Evolutionary conservation across 2,329 filamentous ascomycete genomes (phyloP), one percentile per base, ranked within the genome.

Genomic region (Talaromyces sp.): DNA sequence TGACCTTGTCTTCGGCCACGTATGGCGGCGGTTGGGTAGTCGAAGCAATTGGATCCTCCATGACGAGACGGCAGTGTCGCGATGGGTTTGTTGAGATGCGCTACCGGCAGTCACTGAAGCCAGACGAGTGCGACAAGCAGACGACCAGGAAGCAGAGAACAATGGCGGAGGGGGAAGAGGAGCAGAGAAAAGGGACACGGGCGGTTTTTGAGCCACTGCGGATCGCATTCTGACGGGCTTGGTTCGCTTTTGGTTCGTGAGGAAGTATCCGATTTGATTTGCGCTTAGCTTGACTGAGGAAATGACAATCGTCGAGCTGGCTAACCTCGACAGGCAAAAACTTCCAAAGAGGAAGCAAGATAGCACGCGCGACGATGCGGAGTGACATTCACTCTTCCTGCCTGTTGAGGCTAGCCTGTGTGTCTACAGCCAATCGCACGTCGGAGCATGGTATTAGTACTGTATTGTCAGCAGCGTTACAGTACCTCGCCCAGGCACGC

Each of bases 1-100:
- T 21, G 50, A 54, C 5, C 18, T 54, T 54, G 31, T 37, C 28
- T 28, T 40, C 44, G 14, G 37, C 35, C 44, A 50, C 25, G 21
- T 23, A 40, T 9, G 33, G 31, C 18, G 56, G 39, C 28, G 50
- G 5, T 8, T 52, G 31, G 9, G 50, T 37, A 54, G 18, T 23
- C 7, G 25, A 56, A 23, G 28, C 52, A 14, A 56, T 39, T 25
- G 42, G 33, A 33, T 57, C 40, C 39, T 48, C 60, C 60, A 62
- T 62, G 31, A 12, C 33, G n/a, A 58, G 21, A 44, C 37, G 46
- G 37, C n/a, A 46, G 40, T 58, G 23, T 57, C 35, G 16, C 40
- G n/a, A 46, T 50, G 23, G 5, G 23, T 50, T 16, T 48, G 7
- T 25, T 6, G 44, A 48, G 44, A 28, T 48, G 23, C 16, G 28